Conservation (phyloP, 78 protist species). For the Dictyostelium purpureum region DNA sequence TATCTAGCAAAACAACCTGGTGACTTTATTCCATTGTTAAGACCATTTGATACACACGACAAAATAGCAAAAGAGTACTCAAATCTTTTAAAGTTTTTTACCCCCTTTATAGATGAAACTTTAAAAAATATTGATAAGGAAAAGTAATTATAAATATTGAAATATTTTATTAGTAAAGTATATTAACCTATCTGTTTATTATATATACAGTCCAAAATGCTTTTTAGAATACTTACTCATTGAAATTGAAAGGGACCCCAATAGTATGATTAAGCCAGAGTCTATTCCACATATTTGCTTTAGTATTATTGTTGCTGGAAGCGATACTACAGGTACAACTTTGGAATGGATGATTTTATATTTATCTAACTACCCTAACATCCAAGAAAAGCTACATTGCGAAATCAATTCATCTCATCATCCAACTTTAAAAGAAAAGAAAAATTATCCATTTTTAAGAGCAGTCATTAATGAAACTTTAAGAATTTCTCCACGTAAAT, state of each 20-base stretch:
- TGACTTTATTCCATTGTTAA: slow-evolving; percentile 17
- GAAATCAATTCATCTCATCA: neutral
- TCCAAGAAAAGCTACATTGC: slow-evolving; percentile 9
- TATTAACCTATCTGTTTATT: neutral
- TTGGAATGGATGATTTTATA: slow-evolving; percentile 25
- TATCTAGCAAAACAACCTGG: slow-evolving; percentile 1
- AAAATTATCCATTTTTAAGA: neutral
- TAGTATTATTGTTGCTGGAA: slow-evolving; percentile 37
- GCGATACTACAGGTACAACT: slow-evolving; percentile 16
- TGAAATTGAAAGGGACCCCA: slow-evolving; percentile 3
- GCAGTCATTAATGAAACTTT: slow-evolving; percentile 14
- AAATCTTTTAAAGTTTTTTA: neutral
- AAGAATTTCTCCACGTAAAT: neutral
- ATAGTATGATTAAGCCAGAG: neutral
- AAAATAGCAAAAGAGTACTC: neutral
- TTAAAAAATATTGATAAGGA: neutral
- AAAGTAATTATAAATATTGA: neutral
- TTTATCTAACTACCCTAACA: slow-evolving; percentile 9
- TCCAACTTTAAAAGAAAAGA: neutral
- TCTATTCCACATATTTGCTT: neutral
- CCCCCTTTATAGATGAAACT: neutral
- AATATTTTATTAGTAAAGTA: neutral
- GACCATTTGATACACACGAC: neutral
- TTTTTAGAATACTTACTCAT: slow-evolving; percentile 30
- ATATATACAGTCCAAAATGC: slow-evolving; percentile 27